Evolutionary conservation across 2,329 filamentous ascomycete species (phyloP), one percentile per base, ranked within the genome.

Genomic region (Tolypocladium tundrense): DNA sequence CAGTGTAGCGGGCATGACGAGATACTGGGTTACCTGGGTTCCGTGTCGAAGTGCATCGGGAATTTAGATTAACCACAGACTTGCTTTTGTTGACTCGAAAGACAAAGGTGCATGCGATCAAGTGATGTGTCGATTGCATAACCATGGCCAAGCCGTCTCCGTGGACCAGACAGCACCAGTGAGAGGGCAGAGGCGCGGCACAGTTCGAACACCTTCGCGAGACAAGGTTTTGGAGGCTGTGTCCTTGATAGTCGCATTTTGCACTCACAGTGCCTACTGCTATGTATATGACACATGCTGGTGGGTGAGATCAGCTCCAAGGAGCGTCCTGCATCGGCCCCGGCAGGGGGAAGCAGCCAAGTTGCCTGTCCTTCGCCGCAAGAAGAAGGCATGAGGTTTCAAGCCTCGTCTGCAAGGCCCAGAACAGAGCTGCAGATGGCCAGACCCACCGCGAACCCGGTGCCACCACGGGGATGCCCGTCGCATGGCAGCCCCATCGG

Each of bases 81-180:
- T 52, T 37, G 48, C 37, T 33, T 54, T 54, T 41, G 39, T 33
- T 43, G 27, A 37, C 24, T 54, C 16, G 40, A 43, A 42, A n/a
- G 21, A 19, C 24, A 11, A 10, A 14, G 41, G 40, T n/a, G 41
- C 24, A 27, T 45, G 10, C 10, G 27, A 31, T 37, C 9, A 39
- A 8, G 21, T 40, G 52, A 27, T 19, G n/a, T 54, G 52, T 54
- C 35, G 57, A 53, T 37, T 60, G 31, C 52, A 41, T 53, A 16
- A 40, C 21, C 53, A n/a, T 45, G 52, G 9, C 13, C 31, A 57
- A 33, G 57, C 59, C 59, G 55, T 55, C 51, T 53, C 21, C 16
- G 37, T 35, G 33, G 35, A 19, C 39, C 16, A 27, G 10, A 41
- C 27, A 35, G 53, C 53, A 42, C 53, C 24, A 43, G 39, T 43